Evolutionary conservation across 345 rosid species (phyloP).

Genomic region (Rhodamnia argentea): DNA sequence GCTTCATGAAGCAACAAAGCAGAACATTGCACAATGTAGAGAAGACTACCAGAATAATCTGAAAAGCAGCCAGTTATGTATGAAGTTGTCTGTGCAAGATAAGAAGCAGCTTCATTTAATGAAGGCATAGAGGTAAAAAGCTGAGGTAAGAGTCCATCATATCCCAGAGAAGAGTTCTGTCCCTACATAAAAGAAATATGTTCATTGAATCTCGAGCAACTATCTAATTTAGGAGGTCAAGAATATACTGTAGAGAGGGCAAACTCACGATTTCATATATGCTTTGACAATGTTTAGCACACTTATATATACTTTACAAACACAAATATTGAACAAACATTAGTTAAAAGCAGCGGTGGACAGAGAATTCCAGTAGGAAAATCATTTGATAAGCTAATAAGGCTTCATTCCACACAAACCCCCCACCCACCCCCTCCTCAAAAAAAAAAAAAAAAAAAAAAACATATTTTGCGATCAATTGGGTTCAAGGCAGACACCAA

Average conservation of each 20-base stretch:
- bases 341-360: background rate
- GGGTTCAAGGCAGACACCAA: background rate
- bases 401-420: background rate
- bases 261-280: background rate
- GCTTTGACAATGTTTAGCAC: background rate
- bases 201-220: background rate
- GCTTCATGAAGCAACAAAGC: background rate
- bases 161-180: background rate
- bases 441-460: too few species aligned
- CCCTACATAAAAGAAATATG: background rate
- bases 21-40: background rate
- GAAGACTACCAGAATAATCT: constrained; percentile 32
- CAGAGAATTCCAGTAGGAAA: background rate
- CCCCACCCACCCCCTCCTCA: too few species aligned
- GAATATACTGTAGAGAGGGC: background rate
- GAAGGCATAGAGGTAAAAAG: constrained; percentile 33
- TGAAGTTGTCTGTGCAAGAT: constrained; percentile 42
- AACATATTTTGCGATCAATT: background rate
- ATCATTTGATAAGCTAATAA: background rate
- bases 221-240: background rate
- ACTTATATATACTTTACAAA: background rate
- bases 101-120: constrained; percentile 41
- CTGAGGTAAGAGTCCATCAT: constrained; percentile 28
- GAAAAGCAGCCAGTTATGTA: constrained; percentile 44
- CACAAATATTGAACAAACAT: background rate